Conservation (phyloP, 148 eudicot species). For the Nepenthes gracilis region DNA sequence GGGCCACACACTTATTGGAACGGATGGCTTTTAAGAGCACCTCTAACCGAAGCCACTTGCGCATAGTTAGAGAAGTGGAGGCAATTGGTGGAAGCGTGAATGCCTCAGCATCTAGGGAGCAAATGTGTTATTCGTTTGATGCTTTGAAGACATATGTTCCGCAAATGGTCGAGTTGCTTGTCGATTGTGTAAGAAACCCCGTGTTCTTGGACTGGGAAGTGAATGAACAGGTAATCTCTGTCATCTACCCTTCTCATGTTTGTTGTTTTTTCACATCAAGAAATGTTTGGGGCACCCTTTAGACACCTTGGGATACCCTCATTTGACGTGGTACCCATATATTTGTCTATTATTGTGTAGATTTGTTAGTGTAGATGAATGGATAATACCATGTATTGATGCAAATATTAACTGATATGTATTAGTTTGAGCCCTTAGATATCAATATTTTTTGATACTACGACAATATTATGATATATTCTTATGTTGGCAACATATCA, state of each 20-base stretch:
- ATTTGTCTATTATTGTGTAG: no score
- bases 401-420: no score
- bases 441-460: no score
- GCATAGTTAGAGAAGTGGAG: slow-evolving; percentile 90
- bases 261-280: not conserved
- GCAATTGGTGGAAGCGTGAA: slow-evolving; percentile 76
- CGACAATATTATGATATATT: no score
- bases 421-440: no score
- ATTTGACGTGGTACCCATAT: no score
- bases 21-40: slow-evolving; percentile 94
- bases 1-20: slow-evolving; percentile 74
- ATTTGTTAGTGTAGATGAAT: no score
- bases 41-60: slow-evolving; percentile 64
- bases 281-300: no score
- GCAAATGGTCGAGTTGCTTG: slow-evolving; percentile 85
- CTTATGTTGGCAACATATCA: no score
- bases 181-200: slow-evolving; percentile 84
- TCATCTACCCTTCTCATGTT: not conserved
- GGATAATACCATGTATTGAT: no score
- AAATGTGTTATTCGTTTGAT: slow-evolving; percentile 82
- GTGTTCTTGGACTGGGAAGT: slow-evolving; percentile 95
- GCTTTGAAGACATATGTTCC: slow-evolving; percentile 77
- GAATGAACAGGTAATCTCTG: slow-evolving; percentile 64
- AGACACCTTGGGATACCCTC: no score
- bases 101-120: slow-evolving; percentile 79